A percentile compares a stretch with the other conserved stretches of the same genome.
Conservation (phyloP, 768 basidiomycete species). For the Pulveroboletus sp. region DNA sequence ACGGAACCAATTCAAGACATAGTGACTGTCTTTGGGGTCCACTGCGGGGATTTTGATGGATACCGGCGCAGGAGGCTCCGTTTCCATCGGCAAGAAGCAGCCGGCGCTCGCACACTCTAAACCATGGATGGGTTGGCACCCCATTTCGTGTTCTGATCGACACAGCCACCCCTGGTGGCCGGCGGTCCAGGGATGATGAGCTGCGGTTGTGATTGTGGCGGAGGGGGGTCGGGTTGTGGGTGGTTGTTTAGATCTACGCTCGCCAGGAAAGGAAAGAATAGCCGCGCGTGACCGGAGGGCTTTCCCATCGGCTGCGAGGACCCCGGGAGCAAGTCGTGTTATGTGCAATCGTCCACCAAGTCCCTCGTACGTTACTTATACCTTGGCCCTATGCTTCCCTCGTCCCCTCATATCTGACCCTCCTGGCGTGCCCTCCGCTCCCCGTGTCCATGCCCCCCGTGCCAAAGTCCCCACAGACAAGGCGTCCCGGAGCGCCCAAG, state of each 20-base stretch:
- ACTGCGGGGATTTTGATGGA: conserved; percentile 5
- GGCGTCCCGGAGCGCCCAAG: conserved; percentile 56
- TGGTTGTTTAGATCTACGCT: conserved; percentile 18
- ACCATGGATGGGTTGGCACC: too few species aligned
- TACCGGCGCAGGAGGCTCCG: conserved; percentile 12
- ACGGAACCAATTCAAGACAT: conserved; percentile 24
- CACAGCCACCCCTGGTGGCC: not conserved
- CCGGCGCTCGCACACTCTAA: not conserved
- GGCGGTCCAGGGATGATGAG: not conserved
- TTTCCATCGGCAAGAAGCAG: conserved; percentile 13
- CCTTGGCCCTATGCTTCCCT: conserved; percentile 24
- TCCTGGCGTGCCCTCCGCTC: not conserved
- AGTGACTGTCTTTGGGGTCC: conserved; percentile 15
- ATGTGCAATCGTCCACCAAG: not conserved
- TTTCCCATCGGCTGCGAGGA: conserved; percentile 19
- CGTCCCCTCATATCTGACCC: conserved; percentile 8
- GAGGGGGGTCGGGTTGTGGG: too few species aligned
- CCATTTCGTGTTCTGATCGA: not conserved
- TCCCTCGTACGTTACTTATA: conserved; percentile 32
- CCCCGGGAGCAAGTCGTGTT: conserved; percentile 15
- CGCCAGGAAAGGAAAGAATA: conserved; percentile 11
- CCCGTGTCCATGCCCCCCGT: conserved; percentile 30
- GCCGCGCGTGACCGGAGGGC: conserved; percentile 21
- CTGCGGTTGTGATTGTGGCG: conserved; percentile 8
- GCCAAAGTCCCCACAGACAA: conserved; percentile 39